Percentiles rank a stretch among this genome's conserved stretches.
Evolutionary conservation across 2,329 filamentous ascomycete genomes (phyloP).

Genomic region (Furcasterigmium furcatum): DNA sequence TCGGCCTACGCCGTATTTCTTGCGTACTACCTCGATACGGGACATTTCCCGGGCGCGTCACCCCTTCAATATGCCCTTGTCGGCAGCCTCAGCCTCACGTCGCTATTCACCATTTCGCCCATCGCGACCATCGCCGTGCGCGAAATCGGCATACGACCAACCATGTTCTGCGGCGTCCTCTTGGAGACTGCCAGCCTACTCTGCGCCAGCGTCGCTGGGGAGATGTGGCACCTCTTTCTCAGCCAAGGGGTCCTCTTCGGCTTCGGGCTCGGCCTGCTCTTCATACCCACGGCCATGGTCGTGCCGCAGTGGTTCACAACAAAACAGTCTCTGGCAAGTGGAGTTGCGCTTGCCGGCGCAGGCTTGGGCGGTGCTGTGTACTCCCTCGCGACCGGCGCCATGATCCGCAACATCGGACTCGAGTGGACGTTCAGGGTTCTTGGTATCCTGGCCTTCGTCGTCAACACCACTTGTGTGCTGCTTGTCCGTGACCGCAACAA

Average conservation of each 20-base stretch:
- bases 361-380: slow-evolving; percentile 31
- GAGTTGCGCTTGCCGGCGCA: slow-evolving; percentile 48
- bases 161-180: no score
- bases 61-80: no score
- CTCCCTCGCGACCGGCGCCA: slow-evolving; percentile 28
- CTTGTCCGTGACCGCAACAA: slow-evolving; percentile 29
- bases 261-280: slow-evolving; percentile 58
- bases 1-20: no score
- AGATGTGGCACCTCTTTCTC: slow-evolving; percentile 60
- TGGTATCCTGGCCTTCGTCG: slow-evolving; percentile 42
- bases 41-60: no score
- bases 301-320: slow-evolving; percentile 60
- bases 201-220: slow-evolving; percentile 45
- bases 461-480: slow-evolving; percentile 50
- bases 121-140: no score
- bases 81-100: no score
- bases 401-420: slow-evolving; percentile 50
- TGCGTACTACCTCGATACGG: no score
- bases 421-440: slow-evolving; percentile 54
- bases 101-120: no score
- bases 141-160: no score
- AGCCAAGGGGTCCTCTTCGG: slow-evolving; percentile 59
- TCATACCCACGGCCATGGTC: slow-evolving; percentile 52
- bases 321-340: slow-evolving; percentile 53
- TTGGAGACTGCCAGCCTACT: slow-evolving; percentile 50